Evolutionary conservation across 2,329 filamentous ascomycete genomes (phyloP), one percentile per base, ranked within the genome.

Genomic region (Alternaria rosae): DNA sequence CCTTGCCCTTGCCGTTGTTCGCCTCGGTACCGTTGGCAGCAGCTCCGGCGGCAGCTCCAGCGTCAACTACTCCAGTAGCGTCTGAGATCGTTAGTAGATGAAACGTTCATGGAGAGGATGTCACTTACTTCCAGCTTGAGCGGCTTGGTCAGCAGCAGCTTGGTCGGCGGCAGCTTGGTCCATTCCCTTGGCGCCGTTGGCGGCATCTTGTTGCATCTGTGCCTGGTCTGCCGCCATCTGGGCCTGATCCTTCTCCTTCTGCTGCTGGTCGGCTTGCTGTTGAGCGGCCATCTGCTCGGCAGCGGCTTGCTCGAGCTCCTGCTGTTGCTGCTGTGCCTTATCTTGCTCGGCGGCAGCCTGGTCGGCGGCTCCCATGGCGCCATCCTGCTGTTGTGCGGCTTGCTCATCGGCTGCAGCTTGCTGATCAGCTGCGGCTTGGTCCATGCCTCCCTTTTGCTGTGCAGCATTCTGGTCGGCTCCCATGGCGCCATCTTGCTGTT

Each of bases 91-190:
- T 53, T 55, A 54, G 63, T 59, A 35, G 11, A 28, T 20, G 20
- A 20, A 26, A 3, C 5, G 13, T 2, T 45, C 5, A 45, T 13
- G 17, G 11, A 26, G 13, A 21, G 12, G 8, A 42, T 42, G 20
- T 28, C 9, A 63, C 63, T 57, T 61, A 66, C 67, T 64, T 51
- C 55, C 61, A 48, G 55, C 66, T 57, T 62, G 51, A 38, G 59
- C 59, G 25, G 61, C 65, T 48, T 57, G 23, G n/a, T 15, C 51
- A 6, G 42, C 51, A 21, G 43, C 57, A 43, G 23, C 43, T 20
- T 45, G 32, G 32, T 43, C 32, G n/a, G 50, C 57, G 7, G 42
- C 56, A 54, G 21, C 42, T 25, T 45, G 32, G 35, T 30, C 35
- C 55, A 26, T 53, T 9, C 41, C 52, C 12, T 38, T 38, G 35